A percentile compares a stretch with the other conserved stretches of the same genome.
Evolutionary conservation across 768 basidiomycete species (phyloP).

Genomic region (Macrolepiota dolichaula): DNA sequence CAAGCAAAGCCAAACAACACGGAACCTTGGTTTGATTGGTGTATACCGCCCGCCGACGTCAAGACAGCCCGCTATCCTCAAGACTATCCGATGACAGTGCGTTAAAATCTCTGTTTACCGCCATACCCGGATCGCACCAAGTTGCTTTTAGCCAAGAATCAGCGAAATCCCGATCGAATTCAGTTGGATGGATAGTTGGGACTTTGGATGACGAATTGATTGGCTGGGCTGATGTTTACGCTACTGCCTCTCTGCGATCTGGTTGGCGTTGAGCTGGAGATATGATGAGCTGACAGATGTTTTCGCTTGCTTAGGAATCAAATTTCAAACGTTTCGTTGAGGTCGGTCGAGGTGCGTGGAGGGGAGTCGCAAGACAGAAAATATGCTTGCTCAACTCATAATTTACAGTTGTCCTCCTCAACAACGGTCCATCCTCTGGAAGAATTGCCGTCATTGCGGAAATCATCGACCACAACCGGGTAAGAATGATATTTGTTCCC

Average conservation of each 20-base stretch:
- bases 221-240: neutral
- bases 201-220: conserved; percentile 3
- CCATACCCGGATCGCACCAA: neutral
- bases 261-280: neutral
- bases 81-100: conserved; percentile 9
- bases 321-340: conserved; percentile 97
- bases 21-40: neutral
- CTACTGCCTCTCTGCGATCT: neutral
- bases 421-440: conserved; percentile 79
- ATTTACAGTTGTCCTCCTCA: conserved; percentile 85
- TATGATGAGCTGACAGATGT: neutral
- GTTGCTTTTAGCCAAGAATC: neutral
- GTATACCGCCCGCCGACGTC: conserved; percentile 6
- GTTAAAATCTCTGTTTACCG: neutral
- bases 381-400: neutral
- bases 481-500: conserved; percentile 33
- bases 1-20: conserved; percentile 1
- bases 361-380: neutral
- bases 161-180: conserved; percentile 3
- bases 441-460: conserved; percentile 94
- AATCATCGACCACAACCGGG: conserved; percentile 99
- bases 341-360: conserved; percentile 87
- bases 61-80: conserved; percentile 10
- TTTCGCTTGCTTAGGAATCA: conserved; percentile 50
- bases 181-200: conserved; percentile 6